Evolutionary conservation across 2,329 filamentous ascomycete species (phyloP), one percentile per base, ranked within the genome.

Genomic region (Coleophoma cylindrospora): DNA sequence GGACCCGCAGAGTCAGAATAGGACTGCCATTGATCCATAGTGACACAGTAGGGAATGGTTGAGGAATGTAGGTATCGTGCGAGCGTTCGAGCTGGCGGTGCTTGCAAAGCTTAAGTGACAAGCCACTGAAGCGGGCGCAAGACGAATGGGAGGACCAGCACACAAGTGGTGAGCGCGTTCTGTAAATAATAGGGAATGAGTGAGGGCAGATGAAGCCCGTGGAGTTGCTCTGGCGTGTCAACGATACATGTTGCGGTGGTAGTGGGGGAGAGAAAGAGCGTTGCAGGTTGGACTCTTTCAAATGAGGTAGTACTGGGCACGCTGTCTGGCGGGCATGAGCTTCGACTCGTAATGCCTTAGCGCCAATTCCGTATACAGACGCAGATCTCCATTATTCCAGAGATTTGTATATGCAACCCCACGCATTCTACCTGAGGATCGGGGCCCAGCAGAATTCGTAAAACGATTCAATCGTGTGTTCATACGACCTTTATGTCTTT

Each of bases 1-100:
- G 79, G 77, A 64, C 75, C 77, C 63, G 77, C 69, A 66, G 83
- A 73, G 69, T 87, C 84, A 67, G 79, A 72, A 70, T 88, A 89
- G 56, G 77, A 68, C 72, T 84, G 81, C 84, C 83, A 87, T 74
- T 85, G 73, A 72, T 80, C 77, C 78, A 81, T 79, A 62, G 60
- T 64, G 61, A 61, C 48, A 54, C 52, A 50, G 43, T 48, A 36
- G 48, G 43, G 45, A 37, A 34, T 45, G 27, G 33, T 50, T 47
- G 34, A 15, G 49, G 43, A 40, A 38, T 33, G 43, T 34, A 27
- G 49, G 41, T 21, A n/a, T 48, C 40, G 22, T 33, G 41, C 19
- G 13, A 48, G 44, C 41, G 37, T 32, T 45, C 27, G 49, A 47
- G 37, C 36, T 44, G 22, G 48, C n/a, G 22, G 41, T 44, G 41